Evolutionary conservation across 345 rosid genomes (phyloP).

Genomic region (Rhizophora mangle): DNA sequence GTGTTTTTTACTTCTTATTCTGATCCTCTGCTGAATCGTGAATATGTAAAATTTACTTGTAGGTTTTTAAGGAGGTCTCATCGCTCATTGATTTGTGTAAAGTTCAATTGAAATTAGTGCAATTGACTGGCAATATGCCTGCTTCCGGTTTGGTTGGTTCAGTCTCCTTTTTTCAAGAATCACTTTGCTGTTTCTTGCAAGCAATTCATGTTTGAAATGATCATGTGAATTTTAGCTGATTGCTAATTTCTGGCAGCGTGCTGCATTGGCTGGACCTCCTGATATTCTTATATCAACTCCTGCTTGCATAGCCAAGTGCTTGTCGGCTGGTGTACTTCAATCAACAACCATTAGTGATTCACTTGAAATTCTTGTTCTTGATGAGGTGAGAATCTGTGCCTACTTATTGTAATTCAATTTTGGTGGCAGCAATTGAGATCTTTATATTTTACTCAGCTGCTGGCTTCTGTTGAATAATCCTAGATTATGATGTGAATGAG

Average conservation of each 20-base stretch:
- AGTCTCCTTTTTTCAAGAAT: neutral
- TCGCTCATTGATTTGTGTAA: slow-evolving; percentile 72
- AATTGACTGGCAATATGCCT: slow-evolving; percentile 67
- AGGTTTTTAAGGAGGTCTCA: slow-evolving; percentile 65
- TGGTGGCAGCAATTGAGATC: neutral
- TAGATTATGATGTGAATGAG: neutral
- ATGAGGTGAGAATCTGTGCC: slow-evolving; percentile 57
- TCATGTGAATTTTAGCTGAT: neutral
- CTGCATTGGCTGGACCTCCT: slow-evolving; percentile 69
- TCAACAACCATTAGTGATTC: slow-evolving; percentile 53
- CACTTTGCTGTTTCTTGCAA: neutral
- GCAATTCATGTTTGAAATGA: neutral
- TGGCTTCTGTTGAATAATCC: neutral
- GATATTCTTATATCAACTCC: slow-evolving; percentile 81
- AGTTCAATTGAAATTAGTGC: slow-evolving; percentile 68
- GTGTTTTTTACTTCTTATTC: neutral
- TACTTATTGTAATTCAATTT: neutral
- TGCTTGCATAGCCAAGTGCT: slow-evolving; percentile 75
- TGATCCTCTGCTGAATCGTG: neutral
- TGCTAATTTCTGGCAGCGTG: slow-evolving; percentile 43
- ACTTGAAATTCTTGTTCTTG: slow-evolving; percentile 79
- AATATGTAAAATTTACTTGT: slow-evolving; percentile 2
- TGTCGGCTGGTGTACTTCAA: slow-evolving; percentile 64
- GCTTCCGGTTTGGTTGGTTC: slow-evolving; percentile 67
- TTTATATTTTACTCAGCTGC: neutral